Base-by-base conservation (phyloP, 441 rosid genomes). In the Isatis lusitanica region DNA sequence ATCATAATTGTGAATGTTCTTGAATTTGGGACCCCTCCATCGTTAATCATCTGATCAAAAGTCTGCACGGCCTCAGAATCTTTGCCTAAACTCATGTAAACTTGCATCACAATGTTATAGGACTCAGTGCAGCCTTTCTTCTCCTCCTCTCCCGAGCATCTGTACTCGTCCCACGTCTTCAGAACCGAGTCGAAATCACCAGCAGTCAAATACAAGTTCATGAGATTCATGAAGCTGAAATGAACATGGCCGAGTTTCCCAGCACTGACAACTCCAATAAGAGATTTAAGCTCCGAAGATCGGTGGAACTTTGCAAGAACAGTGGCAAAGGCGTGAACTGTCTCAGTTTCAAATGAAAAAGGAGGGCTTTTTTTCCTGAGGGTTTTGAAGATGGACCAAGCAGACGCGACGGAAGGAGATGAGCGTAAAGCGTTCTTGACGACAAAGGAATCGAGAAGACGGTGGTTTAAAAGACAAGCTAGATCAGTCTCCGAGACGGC, bases 1-100 rank as follows among this genome's bases (percentile, higher is more conserved):
- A 90, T 84, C 79, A 94, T 82, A 71, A 88, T 87, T 0, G 93
- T 90, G 30, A 84, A 94, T 21, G 94, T 94, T 73, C 99, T 88
- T 6, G 93, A 87, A 82, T 94, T 90, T 0, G 97, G 97, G 66
- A 86, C 79, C 4, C 80, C 88, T 74, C 97, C 99, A 75, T 88
- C 83, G 73, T 80, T 78, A 16, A 89, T 83, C 88, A 94, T 75
- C 68, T 55, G 35, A 61, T 75, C 76, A 55, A 94, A 90, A 15
- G 80, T 68, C 21, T 75, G 67, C 44, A 90, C 89, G 35, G 97
- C 90, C 74, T 80, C 83, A 43, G 47, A 55, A 63, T 85, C 74
- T 74, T 60, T 71, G 31, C 86, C 89, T 75, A 24, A 75, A 5
- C 74, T 72, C 8, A 79, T 88, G 71, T 79, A 86, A 70, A 87